Evolutionary conservation across 1,139 yeast species (phyloP).

Genomic region (Hansenula lynferdii): DNA sequence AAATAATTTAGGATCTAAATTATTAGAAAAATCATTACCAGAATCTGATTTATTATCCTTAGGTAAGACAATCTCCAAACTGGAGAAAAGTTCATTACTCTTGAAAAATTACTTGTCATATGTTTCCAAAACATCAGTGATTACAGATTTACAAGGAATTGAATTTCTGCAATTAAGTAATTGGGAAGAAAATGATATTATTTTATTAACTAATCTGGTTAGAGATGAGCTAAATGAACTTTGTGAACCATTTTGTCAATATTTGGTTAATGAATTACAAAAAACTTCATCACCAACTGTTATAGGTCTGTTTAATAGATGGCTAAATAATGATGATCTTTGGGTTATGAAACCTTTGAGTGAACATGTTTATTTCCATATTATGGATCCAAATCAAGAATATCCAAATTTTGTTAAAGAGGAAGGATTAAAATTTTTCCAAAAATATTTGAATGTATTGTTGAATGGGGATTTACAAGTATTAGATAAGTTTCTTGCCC

Average conservation of each 20-base stretch:
- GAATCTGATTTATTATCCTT: slow-evolving; percentile 10
- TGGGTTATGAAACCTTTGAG: slow-evolving; percentile 6
- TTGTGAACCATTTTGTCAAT: not conserved
- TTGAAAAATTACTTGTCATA: not conserved
- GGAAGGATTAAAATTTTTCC: slow-evolving; percentile 5
- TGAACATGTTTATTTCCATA: slow-evolving; percentile 17
- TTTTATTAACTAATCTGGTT: not conserved
- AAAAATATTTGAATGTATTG: slow-evolving; percentile 2
- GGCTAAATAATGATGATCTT: not conserved
- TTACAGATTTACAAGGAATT: not conserved
- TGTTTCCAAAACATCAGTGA: not conserved
- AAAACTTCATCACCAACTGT: not conserved
- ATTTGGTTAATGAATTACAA: not conserved
- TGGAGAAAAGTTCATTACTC: not conserved
- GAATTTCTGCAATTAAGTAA: not conserved
- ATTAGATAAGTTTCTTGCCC: slow-evolving; percentile 7
- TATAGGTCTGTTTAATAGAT: not conserved
- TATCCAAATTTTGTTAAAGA: slow-evolving; percentile 5
- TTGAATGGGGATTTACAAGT: not conserved
- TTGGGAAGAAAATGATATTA: not conserved
- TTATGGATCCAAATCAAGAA: slow-evolving; percentile 13
- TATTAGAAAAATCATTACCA: slow-evolving; percentile 8
- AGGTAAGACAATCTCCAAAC: not conserved
- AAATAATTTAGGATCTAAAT: slow-evolving; percentile 19
- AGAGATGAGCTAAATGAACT: not conserved